These are phyloP conservation scores for Suhomyces chickasaworum DNA, from an alignment of 1,139 yeast genomes.

Conservation along the genomic window DNA sequence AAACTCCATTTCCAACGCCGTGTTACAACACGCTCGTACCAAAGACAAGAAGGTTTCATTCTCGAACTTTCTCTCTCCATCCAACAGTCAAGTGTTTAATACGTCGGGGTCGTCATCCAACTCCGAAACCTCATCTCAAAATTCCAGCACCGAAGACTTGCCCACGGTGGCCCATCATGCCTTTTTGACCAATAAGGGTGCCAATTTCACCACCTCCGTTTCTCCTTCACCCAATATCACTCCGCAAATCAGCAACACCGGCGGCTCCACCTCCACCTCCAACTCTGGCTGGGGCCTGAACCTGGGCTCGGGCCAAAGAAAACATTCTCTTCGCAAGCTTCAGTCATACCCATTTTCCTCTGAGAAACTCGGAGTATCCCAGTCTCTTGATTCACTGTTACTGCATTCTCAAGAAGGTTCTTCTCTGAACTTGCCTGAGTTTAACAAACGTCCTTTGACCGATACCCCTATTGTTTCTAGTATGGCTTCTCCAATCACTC, in stretches of 20 bases:
- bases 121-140: conserved; percentile 17
- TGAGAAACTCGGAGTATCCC: conserved; percentile 20
- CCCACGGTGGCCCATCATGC: conserved; percentile 7
- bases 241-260: conserved; percentile 14
- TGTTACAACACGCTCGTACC: conserved; percentile 22
- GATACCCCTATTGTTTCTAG: conserved; percentile 70
- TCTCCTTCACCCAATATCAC: conserved; percentile 19
- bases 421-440: conserved; percentile 49
- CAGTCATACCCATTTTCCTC: conserved; percentile 21
- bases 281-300: too few relatives aligned
- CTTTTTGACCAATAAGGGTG: conserved; percentile 1
- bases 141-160: conserved; percentile 22
- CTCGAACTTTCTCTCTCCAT: conserved; percentile 16
- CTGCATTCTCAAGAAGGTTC: conserved; percentile 11
- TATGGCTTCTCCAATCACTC: conserved; percentile 52
- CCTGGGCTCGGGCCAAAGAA: too few relatives aligned
- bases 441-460: conserved; percentile 67
- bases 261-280: conserved; percentile 8
- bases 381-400: conserved; percentile 34
- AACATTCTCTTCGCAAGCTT: conserved; percentile 17
- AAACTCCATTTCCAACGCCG: conserved; percentile 27
- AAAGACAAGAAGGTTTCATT: conserved; percentile 24
- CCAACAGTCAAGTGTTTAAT: conserved; percentile 14
- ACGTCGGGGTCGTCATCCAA: conserved; percentile 18
- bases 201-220: conserved; percentile 17